A percentile compares a stretch with the other conserved stretches of the same genome.
phyloP scores from a whole-genome alignment of 2,329 filamentous ascomycete species.

The Endoconidiophora laricicola region DNA sequence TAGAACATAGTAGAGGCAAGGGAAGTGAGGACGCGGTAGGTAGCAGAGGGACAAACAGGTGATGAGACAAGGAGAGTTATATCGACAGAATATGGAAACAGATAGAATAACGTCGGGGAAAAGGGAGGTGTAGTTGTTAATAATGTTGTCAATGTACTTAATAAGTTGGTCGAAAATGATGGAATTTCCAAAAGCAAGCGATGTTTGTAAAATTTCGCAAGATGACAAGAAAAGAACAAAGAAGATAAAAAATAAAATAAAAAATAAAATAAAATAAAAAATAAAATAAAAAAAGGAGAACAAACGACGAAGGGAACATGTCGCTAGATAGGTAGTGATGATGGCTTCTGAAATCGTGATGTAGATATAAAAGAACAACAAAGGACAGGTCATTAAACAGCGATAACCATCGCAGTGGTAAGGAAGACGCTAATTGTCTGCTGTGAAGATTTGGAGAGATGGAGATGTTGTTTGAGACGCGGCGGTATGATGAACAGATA shows the following conservation, averaged over 20 bases:
- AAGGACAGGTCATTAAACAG: conserved; percentile 3
- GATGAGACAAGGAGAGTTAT: neutral
- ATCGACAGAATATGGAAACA: neutral
- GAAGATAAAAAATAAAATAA: neutral
- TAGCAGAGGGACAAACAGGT: neutral
- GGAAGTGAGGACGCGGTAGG: too few relatives aligned
- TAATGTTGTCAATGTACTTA: too few relatives aligned
- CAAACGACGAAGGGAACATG: neutral
- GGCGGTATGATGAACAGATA: neutral
- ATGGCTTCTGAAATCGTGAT: too few relatives aligned
- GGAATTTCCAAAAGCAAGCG: neutral
- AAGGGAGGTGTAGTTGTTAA: conserved; percentile 14
- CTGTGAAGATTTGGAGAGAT: too few relatives aligned
- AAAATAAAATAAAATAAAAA: neutral
- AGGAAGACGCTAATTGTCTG: too few relatives aligned
- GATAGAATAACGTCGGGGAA: conserved; percentile 13
- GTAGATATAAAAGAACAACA: neutral
- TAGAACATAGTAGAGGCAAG: too few relatives aligned
- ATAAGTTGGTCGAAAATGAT: too few relatives aligned
- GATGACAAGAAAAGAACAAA: neutral
- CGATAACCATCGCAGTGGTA: neutral
- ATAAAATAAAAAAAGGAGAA: too few relatives aligned
- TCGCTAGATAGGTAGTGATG: neutral
- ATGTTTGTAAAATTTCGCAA: too few relatives aligned
- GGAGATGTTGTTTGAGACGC: too few relatives aligned